A percentile compares a stretch with the other conserved stretches of the same genome.
phyloP scores from a whole-genome alignment of 2,329 filamentous ascomycete genomes.

The Venturia asperata region DNA sequence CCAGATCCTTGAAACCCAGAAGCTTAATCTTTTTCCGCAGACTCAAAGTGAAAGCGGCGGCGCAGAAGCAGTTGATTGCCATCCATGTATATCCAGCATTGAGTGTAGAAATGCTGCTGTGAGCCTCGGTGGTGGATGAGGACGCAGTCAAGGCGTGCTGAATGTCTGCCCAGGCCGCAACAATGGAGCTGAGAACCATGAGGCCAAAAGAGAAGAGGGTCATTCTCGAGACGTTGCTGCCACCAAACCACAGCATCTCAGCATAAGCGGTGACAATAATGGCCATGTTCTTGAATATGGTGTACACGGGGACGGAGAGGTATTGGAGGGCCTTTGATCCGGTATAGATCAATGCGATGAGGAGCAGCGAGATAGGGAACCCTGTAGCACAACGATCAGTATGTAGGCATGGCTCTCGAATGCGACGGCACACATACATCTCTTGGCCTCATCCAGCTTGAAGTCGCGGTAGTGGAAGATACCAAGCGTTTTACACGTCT shows the following conservation, averaged over 20 bases:
- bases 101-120: constrained; percentile 73
- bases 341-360: constrained; percentile 99
- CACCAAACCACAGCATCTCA: constrained; percentile 96
- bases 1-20: constrained; percentile 99
- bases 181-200: constrained; percentile 90
- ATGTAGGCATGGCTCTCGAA: neutral
- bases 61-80: constrained; percentile 93
- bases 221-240: constrained; percentile 70
- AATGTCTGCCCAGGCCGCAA: constrained; percentile 96
- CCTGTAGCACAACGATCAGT: constrained; percentile 44
- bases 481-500: constrained; percentile 70
- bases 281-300: constrained; percentile 99
- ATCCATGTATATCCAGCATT: constrained; percentile 98
- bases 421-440: constrained; percentile 56
- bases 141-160: constrained; percentile 68
- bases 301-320: constrained; percentile 96
- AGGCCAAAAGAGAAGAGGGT: constrained; percentile 88
- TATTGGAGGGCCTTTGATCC: constrained; percentile 92
- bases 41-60: constrained; percentile 75
- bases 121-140: constrained; percentile 50
- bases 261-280: constrained; percentile 98
- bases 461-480: constrained; percentile 80
- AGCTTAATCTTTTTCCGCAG: constrained; percentile 99
- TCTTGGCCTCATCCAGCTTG: constrained; percentile 80
- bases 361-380: constrained; percentile 91